These are phyloP conservation scores for Calycina herbarum DNA, from an alignment of 2,329 filamentous ascomycete genomes.

Conservation along the genomic window DNA sequence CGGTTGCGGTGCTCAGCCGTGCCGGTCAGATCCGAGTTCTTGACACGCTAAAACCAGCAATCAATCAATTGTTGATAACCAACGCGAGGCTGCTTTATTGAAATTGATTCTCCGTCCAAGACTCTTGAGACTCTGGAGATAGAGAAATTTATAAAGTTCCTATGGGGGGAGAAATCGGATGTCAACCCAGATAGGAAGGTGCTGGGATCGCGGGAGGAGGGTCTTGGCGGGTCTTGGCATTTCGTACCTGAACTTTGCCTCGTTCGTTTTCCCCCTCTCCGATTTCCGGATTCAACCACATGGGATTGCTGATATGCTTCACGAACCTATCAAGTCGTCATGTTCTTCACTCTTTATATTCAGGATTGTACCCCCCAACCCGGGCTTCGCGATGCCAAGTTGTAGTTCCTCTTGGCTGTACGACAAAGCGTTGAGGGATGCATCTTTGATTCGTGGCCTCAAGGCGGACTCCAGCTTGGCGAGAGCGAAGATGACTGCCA, in stretches of 20 bases:
- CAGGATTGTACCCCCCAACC: neutral
- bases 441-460: neutral
- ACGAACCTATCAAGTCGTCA: neutral
- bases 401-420: constrained; percentile 7
- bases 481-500: constrained; percentile 3
- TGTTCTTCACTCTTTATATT: neutral
- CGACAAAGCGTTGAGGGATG: neutral
- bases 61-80: neutral
- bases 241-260: constrained; percentile 11
- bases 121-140: neutral
- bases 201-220: neutral
- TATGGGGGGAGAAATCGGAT: neutral
- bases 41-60: neutral
- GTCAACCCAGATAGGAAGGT: constrained; percentile 1
- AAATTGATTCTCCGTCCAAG: neutral
- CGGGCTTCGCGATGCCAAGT: constrained; percentile 10
- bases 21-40: neutral
- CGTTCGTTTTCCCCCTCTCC: neutral
- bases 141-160: neutral
- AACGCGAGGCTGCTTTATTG: neutral
- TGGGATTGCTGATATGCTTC: neutral
- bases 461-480: neutral
- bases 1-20: too few species aligned
- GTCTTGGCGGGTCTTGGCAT: neutral
- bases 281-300: neutral